Base-by-base conservation (phyloP, 164 flowering plant genomes). In the Vitis cinerea region DNA sequence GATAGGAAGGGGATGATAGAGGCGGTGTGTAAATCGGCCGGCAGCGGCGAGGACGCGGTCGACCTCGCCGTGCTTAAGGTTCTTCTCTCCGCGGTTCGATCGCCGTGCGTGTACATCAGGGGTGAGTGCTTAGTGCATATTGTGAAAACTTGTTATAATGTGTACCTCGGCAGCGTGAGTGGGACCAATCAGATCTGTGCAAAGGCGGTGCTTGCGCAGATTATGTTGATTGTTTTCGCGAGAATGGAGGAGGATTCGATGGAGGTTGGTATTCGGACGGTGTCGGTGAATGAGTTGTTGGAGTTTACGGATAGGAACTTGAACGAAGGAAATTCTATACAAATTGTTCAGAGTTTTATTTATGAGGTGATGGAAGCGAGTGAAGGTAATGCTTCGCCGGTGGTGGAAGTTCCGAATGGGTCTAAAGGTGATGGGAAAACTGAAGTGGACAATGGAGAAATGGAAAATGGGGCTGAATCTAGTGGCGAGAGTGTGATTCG, bases 111-210 rank as follows among this genome's bases (percentile, higher is more conserved):
- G 16, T 70, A 82, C 67, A 80, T 96, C 53, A 83, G 89, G 0
- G 97, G 93, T 0, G 98, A 92, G 67, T 83, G 81, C 56, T 74
- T 96, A 71, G 75, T 85, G 59, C 83, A 85, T 62, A 78, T 93
- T 50, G 92, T 92, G 15, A 82, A 87, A 73, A 85, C 91, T 31
- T 91, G 98, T 70, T 96, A 90, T 75, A 93, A 96, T 81, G 86
- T 96, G 29, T 93, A 96, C 72, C 83, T 96, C 2, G 91, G 98
- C 4, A 91, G 99, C 27, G 60, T 76, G 54, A 92, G 76, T 74
- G 91, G 91, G 19, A 89, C 93, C 63, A 90, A 89, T 79, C 98
- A 93, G 95, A 90, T 93, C 83, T 92, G 94, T 65, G 98, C 98
- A 3, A 96, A 96, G 81, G 78, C 95, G 0, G 90, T 85, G 37